Percentiles rank a stretch among this genome's conserved stretches.
Evolutionary conservation across 1,284 basidiomycete genomes (phyloP).

Genomic region (Volvariella surrecta): DNA sequence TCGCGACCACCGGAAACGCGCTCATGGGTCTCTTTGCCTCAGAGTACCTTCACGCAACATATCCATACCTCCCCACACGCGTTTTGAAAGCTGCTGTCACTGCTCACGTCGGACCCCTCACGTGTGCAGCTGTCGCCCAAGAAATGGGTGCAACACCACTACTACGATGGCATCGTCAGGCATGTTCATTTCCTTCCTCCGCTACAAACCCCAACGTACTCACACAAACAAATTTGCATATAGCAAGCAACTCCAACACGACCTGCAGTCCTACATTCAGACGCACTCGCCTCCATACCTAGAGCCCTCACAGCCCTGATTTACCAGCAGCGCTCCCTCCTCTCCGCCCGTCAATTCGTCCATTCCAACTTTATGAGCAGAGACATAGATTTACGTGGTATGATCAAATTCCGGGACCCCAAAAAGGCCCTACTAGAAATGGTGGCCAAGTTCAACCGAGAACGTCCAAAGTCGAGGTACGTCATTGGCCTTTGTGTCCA

Average conservation of each 20-base stretch:
- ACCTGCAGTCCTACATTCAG: slow-evolving; percentile 52
- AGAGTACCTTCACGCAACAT: slow-evolving; percentile 78
- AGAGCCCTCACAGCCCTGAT: slow-evolving; percentile 72
- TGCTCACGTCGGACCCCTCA: slow-evolving; percentile 82
- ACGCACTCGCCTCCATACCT: slow-evolving; percentile 71
- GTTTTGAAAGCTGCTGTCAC: slow-evolving; percentile 88
- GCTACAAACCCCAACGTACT: slow-evolving; percentile 2
- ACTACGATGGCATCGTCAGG: slow-evolving; percentile 63
- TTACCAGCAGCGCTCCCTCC: slow-evolving; percentile 72
- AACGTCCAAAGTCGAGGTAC: slow-evolving; percentile 68
- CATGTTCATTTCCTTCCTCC: slow-evolving; percentile 23
- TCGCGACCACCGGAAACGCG: slow-evolving; percentile 80
- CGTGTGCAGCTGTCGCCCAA: slow-evolving; percentile 77
- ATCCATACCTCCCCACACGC: slow-evolving; percentile 87
- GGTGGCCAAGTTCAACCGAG: slow-evolving; percentile 69
- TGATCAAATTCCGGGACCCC: slow-evolving; percentile 88
- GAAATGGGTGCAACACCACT: slow-evolving; percentile 72
- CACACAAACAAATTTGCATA: slow-evolving; percentile 8
- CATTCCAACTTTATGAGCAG: slow-evolving; percentile 83
- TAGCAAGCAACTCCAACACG: slow-evolving; percentile 40
- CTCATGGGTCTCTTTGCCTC: slow-evolving; percentile 87
- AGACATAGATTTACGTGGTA: slow-evolving; percentile 68
- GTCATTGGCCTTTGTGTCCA: slow-evolving; percentile 4
- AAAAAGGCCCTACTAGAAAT: slow-evolving; percentile 76
- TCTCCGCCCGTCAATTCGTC: slow-evolving; percentile 74